Conservation (phyloP, 2,329 filamentous ascomycete species). For the Fusarium humuli region DNA sequence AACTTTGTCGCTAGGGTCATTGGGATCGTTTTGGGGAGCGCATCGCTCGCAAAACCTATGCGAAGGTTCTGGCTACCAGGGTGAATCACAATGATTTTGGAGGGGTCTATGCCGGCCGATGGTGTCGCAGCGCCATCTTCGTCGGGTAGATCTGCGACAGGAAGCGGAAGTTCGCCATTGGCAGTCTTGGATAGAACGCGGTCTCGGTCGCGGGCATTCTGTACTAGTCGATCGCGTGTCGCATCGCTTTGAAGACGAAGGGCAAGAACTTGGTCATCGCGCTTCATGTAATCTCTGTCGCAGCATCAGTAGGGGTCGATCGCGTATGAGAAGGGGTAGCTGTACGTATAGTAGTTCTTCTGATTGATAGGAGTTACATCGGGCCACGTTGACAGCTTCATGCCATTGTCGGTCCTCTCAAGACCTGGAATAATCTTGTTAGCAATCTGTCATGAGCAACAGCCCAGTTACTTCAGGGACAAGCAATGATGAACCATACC, state of each 20-base stretch:
- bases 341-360: conserved; percentile 98
- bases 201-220: conserved; percentile 88
- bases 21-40: conserved; percentile 90
- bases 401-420: conserved; percentile 97
- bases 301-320: conserved; percentile 29
- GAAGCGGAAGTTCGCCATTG: conserved; percentile 72
- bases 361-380: conserved; percentile 95
- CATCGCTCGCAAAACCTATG: conserved; percentile 95
- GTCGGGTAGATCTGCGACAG: conserved; percentile 69
- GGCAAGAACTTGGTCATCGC: conserved; percentile 94
- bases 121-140: conserved; percentile 67
- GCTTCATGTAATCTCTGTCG: conserved; percentile 92
- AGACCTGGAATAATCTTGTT: conserved; percentile 70
- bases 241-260: conserved; percentile 90
- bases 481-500: conserved; percentile 54
- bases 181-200: conserved; percentile 82
- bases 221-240: conserved; percentile 83
- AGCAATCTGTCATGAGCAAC: conserved; percentile 38
- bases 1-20: conserved; percentile 90
- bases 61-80: conserved; percentile 94
- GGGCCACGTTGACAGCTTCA: conserved; percentile 95
- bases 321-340: not conserved
- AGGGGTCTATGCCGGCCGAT: conserved; percentile 75
- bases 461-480: conserved; percentile 10
- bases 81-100: conserved; percentile 94